Percentiles rank a stretch among this genome's conserved stretches.
phyloP scores from a whole-genome alignment of 2,329 filamentous ascomycete genomes.

The Thelonectria olida region DNA sequence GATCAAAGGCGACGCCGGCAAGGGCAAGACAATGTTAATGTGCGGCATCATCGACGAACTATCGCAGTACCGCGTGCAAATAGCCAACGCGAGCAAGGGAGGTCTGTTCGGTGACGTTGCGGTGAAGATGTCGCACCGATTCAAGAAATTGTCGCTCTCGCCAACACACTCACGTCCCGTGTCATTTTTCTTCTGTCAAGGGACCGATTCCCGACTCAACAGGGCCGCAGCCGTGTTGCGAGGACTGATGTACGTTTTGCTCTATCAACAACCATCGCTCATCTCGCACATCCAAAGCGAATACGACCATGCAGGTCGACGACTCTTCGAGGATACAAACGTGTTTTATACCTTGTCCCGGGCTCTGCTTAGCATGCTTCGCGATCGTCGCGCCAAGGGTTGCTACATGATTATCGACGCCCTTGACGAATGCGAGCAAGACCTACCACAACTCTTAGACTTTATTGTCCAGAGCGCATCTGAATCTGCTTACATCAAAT shows the following conservation, averaged over 20 bases:
- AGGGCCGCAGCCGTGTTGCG: neutral
- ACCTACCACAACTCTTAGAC: neutral
- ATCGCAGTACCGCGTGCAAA: no score
- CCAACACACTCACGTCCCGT: no score
- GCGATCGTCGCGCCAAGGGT: neutral
- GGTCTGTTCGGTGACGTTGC: neutral
- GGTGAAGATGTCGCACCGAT: neutral
- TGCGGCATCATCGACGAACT: slow-evolving; percentile 39
- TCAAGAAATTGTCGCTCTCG: no score
- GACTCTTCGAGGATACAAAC: neutral
- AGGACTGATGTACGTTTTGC: neutral
- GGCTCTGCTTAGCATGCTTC: neutral
- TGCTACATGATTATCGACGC: neutral
- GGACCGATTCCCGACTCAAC: neutral
- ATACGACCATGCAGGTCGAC: neutral
- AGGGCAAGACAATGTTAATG: slow-evolving; percentile 49
- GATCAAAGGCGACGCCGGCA: slow-evolving; percentile 47
- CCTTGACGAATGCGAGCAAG: slow-evolving; percentile 1
- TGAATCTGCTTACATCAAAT: slow-evolving; percentile 43
- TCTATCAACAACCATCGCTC: neutral
- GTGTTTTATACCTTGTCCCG: neutral
- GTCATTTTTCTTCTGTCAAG: slow-evolving; percentile 7
- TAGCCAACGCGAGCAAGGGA: neutral
- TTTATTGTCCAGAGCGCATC: neutral
- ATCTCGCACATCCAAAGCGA: neutral